Evolutionary conservation across 139 green algal genomes (phyloP), one percentile per base, ranked within the genome.

Genomic region (Ostreobium quekettii): DNA sequence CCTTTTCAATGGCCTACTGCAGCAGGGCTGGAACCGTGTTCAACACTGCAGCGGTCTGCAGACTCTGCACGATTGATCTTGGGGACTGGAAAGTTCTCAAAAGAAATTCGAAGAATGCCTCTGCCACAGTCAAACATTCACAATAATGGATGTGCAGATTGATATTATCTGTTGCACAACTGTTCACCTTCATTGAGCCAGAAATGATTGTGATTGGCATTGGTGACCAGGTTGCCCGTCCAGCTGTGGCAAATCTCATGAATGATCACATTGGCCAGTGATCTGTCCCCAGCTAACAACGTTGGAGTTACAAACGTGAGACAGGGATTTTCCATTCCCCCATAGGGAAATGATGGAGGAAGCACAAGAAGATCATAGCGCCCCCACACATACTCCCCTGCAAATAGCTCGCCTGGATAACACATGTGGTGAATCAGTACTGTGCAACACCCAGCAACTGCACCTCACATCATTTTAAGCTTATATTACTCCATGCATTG

Each of bases 201-300:
- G 58, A 90, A 91, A 64, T 90, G 64, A 64, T 91, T 76, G 87
- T 85, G 95, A 2, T 75, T 82, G 1, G 71, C 75, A 62, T 95
- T 96, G 37, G 89, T 95, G 28, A 97, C 91, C 48, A 95, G 80
- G 76, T 97, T 96, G 37, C 91, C 91, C 0, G 82, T 93, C 91
- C 92, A 97, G 70, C 38, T 81, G 85, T 97, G 91, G 0, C 90
- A 85, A 31, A 98, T 92, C 77, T 97, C 91, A 72, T 97, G 91
- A 1, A 87, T 89, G 4, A 97, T 82, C 22, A 96, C 90, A 53
- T 89, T 90, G 59, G 80, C 82, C 39, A 86, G 73, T 3, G 73
- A 86, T 11, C 76, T 68, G 83, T 97, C 92, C 0, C 91, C 92
- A 0, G 86, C 91, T 39, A 97, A 68, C 28, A 97, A 84, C 2